Evolutionary conservation across 768 basidiomycete genomes (phyloP), one percentile per base, ranked within the genome.

Genomic region (Clitopilus hobsonii): DNA sequence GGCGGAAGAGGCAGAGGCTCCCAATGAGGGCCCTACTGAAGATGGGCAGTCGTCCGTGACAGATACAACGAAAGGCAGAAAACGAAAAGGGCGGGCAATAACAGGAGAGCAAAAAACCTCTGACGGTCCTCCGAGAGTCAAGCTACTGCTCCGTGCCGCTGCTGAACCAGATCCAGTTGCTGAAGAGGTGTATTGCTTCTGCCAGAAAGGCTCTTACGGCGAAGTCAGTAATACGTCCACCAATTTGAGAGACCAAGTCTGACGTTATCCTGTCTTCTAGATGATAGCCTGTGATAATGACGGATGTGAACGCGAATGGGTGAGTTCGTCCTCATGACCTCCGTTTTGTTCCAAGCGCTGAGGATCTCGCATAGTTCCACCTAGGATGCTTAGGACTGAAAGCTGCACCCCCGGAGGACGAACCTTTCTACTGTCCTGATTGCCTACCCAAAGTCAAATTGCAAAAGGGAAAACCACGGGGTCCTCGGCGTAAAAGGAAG

Each of bases 231-330:
- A n/a, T n/a, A n/a, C n/a, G n/a, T n/a, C n/a, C n/a, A n/a, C n/a
- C n/a, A n/a, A n/a, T n/a, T n/a, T n/a, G n/a, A n/a, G n/a, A n/a
- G n/a, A n/a, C n/a, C n/a, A n/a, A n/a, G n/a, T n/a, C n/a, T n/a
- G n/a, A n/a, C n/a, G n/a, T n/a, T n/a, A n/a, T n/a, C n/a, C n/a
- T n/a, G n/a, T n/a, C n/a, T n/a, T n/a, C n/a, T 56, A 89, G 88
- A 94, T 96, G 93, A 86, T 96, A 58, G 93, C 76, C 14, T 96
- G 93, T 63, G 93, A 96, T 65, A 80, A 81, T 59, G 70, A 75
- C 38, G 71, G 76, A 14, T 96, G 93, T 66, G 73, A 79, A 59
- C 73, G 76, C 32, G 90, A 94, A 85, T 96, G 93, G 93, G 93
- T 89, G 63, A 67, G 89, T 76, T 18, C 24, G 13, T 38, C 51